Evolutionary conservation across 2,329 filamentous ascomycete genomes (phyloP).

Genomic region (Aspergillus floridensis): DNA sequence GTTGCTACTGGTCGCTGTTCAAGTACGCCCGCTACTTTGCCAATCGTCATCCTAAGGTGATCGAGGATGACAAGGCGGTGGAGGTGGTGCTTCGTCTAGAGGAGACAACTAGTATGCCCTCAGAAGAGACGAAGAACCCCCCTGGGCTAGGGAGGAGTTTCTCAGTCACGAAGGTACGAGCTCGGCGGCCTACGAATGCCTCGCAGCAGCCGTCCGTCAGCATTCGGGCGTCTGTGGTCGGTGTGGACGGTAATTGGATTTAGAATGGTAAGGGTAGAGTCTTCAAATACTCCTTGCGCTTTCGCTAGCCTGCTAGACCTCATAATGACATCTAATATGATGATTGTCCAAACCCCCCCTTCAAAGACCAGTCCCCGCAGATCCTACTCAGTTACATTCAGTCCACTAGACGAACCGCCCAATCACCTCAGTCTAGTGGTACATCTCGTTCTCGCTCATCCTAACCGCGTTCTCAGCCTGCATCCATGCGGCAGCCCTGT

Average conservation of each 20-base stretch:
- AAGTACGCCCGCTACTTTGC: slow-evolving; percentile 50
- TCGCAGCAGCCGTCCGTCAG: neutral
- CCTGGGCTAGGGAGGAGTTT: slow-evolving; percentile 7
- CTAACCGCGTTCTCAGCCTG: neutral
- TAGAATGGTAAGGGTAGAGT: neutral
- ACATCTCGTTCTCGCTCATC: neutral
- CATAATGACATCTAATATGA: no score
- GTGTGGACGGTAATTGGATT: neutral
- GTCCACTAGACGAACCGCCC: no score
- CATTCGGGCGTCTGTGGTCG: neutral
- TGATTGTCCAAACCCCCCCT: no score
- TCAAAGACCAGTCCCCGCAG: no score
- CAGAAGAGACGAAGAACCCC: neutral
- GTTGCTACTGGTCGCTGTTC: slow-evolving; percentile 43
- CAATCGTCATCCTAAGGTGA: slow-evolving; percentile 49
- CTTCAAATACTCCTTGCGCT: no score
- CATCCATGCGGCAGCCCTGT: neutral
- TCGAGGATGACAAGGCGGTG: slow-evolving; percentile 48
- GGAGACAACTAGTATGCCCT: neutral
- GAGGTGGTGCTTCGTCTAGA: slow-evolving; percentile 29
- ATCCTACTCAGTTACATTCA: no score
- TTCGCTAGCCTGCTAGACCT: no score
- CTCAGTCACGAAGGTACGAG: slow-evolving; percentile 6
- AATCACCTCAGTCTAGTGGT: neutral
- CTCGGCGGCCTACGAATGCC: neutral